Percentiles rank a stretch among this genome's conserved stretches.
Conservation (phyloP, 2,329 filamentous ascomycete species). For the Claviceps quebecensis region DNA sequence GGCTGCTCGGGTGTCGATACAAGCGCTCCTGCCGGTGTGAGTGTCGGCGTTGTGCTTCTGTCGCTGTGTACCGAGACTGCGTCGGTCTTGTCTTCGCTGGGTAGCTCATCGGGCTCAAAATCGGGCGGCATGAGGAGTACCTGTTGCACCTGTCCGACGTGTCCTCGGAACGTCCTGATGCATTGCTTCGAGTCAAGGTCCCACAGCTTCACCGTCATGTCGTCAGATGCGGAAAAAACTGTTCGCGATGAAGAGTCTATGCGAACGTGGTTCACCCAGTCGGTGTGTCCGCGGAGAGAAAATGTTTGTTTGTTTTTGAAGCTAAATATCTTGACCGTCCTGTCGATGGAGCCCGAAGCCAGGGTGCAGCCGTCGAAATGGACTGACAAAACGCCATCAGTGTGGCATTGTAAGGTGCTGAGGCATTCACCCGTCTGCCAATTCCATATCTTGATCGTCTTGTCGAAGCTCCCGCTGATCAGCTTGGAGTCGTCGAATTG, state of each 20-base stretch:
- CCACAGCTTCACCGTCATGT: constrained; percentile 84
- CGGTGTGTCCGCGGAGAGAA: constrained; percentile 66
- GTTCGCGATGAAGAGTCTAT: constrained; percentile 73
- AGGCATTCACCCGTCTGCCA: constrained; percentile 85
- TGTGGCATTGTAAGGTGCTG: constrained; percentile 66
- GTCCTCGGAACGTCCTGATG: constrained; percentile 67
- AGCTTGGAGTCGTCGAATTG: constrained; percentile 89
- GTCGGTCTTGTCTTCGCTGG: constrained; percentile 38
- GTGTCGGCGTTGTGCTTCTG: constrained; percentile 28
- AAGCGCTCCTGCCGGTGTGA: neutral
- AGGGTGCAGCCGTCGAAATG: constrained; percentile 77
- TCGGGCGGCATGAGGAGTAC: constrained; percentile 71
- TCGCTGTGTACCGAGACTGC: constrained; percentile 34
- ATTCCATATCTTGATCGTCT: constrained; percentile 87
- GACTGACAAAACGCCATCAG: constrained; percentile 69
- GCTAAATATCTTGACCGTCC: constrained; percentile 84
- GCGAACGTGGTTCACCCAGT: constrained; percentile 95
- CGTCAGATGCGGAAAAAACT: constrained; percentile 84
- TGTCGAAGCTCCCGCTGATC: constrained; percentile 79
- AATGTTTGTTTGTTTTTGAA: constrained; percentile 73
- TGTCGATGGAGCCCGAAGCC: constrained; percentile 80
- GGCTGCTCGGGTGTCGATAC: constrained; percentile 16
- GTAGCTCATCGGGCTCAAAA: constrained; percentile 69
- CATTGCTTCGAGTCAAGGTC: constrained; percentile 74
- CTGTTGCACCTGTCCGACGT: constrained; percentile 92